Evolutionary conservation across 257 asterid genomes (phyloP).

Genomic region (Eucommia ulmoides): DNA sequence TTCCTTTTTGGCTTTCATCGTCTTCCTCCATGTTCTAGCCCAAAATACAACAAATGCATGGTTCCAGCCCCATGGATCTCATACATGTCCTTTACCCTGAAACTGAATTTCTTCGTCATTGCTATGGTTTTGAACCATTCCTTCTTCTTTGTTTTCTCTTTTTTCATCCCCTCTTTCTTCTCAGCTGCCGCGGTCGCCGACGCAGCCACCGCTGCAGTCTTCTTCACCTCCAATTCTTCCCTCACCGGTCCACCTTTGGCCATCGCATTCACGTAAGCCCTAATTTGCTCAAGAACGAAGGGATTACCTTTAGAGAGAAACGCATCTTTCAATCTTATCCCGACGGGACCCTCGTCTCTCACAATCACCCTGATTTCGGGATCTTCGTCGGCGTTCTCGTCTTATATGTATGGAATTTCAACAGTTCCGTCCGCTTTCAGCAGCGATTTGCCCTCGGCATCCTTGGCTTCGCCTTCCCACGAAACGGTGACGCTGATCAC

Average conservation of each 20-base stretch:
- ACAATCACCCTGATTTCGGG: slow-evolving; percentile 54
- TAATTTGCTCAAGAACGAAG: slow-evolving; percentile 63
- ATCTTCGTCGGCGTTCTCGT: slow-evolving; percentile 93
- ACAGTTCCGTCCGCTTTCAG: slow-evolving; percentile 54
- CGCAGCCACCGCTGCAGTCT: slow-evolving; percentile 10
- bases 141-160: slow-evolving; percentile 46
- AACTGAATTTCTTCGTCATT: slow-evolving; percentile 78
- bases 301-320: slow-evolving; percentile 59
- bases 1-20: no score
- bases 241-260: slow-evolving; percentile 93
- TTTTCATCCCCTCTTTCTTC: slow-evolving; percentile 23
- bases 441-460: slow-evolving; percentile 33
- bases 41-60: no score
- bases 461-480: slow-evolving; percentile 71
- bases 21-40: no score
- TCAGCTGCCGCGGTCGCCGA: slow-evolving; percentile 4
- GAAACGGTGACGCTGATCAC: slow-evolving; percentile 54
- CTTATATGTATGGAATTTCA: slow-evolving; percentile 77
- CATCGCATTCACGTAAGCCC: no score
- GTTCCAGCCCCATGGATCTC: no score
- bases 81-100: slow-evolving; percentile 65
- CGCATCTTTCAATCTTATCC: slow-evolving; percentile 64
- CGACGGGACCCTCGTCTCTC: slow-evolving; percentile 73
- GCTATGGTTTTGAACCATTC: slow-evolving; percentile 89
- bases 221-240: slow-evolving; percentile 77